Evolutionary conservation across 2,329 filamentous ascomycete species (phyloP).

Genomic region (Leptographium procerum): DNA sequence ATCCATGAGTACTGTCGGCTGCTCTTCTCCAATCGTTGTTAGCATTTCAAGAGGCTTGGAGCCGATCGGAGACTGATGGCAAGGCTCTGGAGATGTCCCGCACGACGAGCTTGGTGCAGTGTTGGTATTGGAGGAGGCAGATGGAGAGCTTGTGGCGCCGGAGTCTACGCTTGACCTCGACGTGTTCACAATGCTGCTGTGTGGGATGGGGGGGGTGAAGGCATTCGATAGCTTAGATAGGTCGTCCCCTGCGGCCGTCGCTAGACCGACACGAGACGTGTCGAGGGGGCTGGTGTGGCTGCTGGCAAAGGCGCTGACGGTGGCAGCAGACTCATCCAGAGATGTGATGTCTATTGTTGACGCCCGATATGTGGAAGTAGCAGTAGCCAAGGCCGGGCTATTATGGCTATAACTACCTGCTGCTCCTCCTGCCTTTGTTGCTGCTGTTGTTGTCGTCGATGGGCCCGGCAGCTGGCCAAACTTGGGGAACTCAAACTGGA

Average conservation of each 20-base stretch:
- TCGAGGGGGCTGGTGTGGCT: constrained; percentile 25
- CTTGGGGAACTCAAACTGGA: constrained; percentile 92
- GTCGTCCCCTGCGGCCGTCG: constrained; percentile 34
- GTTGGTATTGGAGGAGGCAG: constrained; percentile 50
- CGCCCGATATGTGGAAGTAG: not conserved
- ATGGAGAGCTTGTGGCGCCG: constrained; percentile 51
- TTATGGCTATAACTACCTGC: constrained; percentile 7
- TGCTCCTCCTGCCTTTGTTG: constrained; percentile 12
- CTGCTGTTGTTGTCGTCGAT: constrained; percentile 7
- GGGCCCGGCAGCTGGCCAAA: constrained; percentile 62
- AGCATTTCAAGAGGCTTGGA: constrained; percentile 52
- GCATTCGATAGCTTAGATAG: constrained; percentile 44
- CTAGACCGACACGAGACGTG: constrained; percentile 19
- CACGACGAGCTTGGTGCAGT: constrained; percentile 53
- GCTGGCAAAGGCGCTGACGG: constrained; percentile 11
- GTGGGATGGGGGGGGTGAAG: constrained; percentile 44
- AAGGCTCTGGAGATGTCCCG: constrained; percentile 68
- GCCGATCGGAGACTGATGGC: constrained; percentile 57
- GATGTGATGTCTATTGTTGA: not conserved
- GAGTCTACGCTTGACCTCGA: constrained; percentile 40
- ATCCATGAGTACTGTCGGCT: constrained; percentile 37
- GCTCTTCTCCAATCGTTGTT: constrained; percentile 56
- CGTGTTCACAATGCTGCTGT: constrained; percentile 27
- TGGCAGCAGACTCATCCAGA: not conserved
- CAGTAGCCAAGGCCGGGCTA: not conserved